phyloP scores from a whole-genome alignment of 345 rosid genomes.

The Eucalyptus microcorys region DNA sequence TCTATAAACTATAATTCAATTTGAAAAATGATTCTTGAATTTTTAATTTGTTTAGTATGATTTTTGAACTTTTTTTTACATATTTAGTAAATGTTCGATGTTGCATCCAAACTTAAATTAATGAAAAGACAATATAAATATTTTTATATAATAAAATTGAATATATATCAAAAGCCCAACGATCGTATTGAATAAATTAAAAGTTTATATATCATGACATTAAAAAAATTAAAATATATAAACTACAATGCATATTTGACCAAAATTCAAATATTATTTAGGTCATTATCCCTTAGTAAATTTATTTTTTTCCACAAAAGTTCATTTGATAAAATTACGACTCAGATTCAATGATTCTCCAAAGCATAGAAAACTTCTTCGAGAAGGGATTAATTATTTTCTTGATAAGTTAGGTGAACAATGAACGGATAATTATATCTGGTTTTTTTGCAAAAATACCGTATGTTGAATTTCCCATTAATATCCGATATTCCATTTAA shows the following conservation, averaged over 20 bases:
- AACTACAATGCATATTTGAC: no score
- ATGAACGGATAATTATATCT: rapidly evolving
- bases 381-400: background rate
- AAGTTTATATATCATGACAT: rapidly evolving
- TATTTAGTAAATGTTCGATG: no score
- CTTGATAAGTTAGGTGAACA: background rate
- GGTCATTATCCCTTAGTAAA: background rate
- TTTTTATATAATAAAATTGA: no score
- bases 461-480: background rate
- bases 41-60: no score
- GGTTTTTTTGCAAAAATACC: rapidly evolving
- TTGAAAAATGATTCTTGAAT: rapidly evolving
- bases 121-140: no score
- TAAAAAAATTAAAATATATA: no score
- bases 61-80: rapidly evolving
- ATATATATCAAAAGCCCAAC: rapidly evolving
- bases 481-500: background rate
- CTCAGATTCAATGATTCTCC: background rate
- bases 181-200: no score
- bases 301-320: background rate
- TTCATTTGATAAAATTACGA: background rate
- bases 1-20: rapidly evolving
- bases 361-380: background rate
- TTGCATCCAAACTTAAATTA: no score
- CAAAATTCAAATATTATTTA: background rate